These are phyloP conservation scores for Talaromyces albobiverticillius DNA, from an alignment of 2,329 filamentous ascomycete genomes.

Conservation along the genomic window DNA sequence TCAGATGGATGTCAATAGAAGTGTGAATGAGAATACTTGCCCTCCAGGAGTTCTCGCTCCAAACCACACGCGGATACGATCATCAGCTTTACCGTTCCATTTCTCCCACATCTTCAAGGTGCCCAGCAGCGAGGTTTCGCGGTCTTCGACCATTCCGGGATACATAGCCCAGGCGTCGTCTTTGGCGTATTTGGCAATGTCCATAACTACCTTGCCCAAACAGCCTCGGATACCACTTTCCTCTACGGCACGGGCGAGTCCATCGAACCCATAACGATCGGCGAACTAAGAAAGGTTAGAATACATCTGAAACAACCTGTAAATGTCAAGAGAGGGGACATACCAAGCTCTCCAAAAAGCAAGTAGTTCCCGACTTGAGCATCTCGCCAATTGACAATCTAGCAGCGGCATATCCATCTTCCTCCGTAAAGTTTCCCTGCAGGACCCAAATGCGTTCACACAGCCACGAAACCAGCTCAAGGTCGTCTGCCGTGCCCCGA, in stretches of 20 bases:
- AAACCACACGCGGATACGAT: constrained; percentile 49
- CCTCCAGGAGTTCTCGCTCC: constrained; percentile 49
- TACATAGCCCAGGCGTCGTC: constrained; percentile 45
- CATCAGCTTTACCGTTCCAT: constrained; percentile 35
- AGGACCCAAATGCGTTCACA: constrained; percentile 52
- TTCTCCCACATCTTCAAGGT: constrained; percentile 36
- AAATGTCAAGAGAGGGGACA: too few species aligned
- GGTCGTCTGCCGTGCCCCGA: constrained; percentile 46
- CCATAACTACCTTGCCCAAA: constrained; percentile 45
- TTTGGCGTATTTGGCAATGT: constrained; percentile 42
- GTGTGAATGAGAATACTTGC: constrained; percentile 23
- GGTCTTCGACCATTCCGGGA: constrained; percentile 39
- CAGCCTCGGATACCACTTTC: constrained; percentile 46
- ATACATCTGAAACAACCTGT: background rate
- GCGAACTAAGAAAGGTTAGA: constrained; percentile 37
- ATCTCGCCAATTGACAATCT: constrained; percentile 51
- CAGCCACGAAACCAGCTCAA: constrained; percentile 51
- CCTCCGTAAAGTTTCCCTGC: constrained; percentile 43
- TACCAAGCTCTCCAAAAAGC: constrained; percentile 52
- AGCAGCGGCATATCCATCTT: constrained; percentile 50
- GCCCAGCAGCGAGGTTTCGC: constrained; percentile 40
- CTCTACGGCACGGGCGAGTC: constrained; percentile 42
- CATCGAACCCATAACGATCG: constrained; percentile 47
- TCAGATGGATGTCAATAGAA: background rate
- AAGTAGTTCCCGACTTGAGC: constrained; percentile 50